Conservation (phyloP, 257 asterid species). For the Salvia hispanica region DNA sequence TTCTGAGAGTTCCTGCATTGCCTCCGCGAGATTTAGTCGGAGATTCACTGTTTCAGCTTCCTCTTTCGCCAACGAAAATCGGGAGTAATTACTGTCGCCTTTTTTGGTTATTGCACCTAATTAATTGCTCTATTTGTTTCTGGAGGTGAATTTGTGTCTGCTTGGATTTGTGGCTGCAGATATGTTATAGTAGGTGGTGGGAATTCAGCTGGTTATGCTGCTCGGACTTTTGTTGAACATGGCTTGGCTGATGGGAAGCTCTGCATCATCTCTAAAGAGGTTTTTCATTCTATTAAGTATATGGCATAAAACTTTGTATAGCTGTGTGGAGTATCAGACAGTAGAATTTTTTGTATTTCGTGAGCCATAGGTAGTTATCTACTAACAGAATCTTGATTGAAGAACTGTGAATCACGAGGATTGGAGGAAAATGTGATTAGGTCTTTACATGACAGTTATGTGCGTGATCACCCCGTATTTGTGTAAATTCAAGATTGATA, state of each 20-base stretch:
- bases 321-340: neutral
- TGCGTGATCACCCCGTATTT: neutral
- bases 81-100: slow-evolving; percentile 57
- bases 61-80: slow-evolving; percentile 77
- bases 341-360: neutral
- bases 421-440: neutral
- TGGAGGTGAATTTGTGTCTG: slow-evolving; percentile 4
- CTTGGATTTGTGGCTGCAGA: slow-evolving; percentile 40
- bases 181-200: slow-evolving; percentile 95
- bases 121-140: neutral
- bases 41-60: slow-evolving; percentile 64
- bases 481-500: neutral
- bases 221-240: slow-evolving; percentile 82
- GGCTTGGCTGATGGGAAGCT: slow-evolving; percentile 92
- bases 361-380: slow-evolving; percentile 3
- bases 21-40: slow-evolving; percentile 53
- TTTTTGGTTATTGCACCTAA: slow-evolving; percentile 15
- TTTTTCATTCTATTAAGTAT: slow-evolving; percentile 27
- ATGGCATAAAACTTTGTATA: slow-evolving; percentile 3
- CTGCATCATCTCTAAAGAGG: slow-evolving; percentile 96
- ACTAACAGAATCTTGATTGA: neutral
- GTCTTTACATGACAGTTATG: neutral
- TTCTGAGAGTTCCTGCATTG: slow-evolving; percentile 30
- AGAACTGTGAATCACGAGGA: neutral
- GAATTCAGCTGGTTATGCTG: slow-evolving; percentile 94